Evolutionary conservation across 441 rosid genomes (phyloP), one percentile per base, ranked within the genome.

Genomic region (Arabidopsis lyrata): DNA sequence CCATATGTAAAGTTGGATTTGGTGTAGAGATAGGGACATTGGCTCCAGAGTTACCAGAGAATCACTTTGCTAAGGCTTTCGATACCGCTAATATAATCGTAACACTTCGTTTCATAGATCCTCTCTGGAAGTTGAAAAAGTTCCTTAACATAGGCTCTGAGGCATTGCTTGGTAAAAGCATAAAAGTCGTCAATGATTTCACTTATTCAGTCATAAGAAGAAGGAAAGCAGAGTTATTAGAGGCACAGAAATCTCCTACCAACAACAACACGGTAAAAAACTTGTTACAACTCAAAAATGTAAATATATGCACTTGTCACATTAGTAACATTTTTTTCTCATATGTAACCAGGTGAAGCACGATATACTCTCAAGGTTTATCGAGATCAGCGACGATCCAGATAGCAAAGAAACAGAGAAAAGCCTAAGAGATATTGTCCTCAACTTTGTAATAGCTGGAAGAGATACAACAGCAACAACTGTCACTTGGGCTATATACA

Each of bases 401-500:
- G 90, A 84, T 39, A 85, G 74, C 84, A 85, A 90, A 47, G 64
- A 80, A 64, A 88, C 88, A 2, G 98, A 95, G 68, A 95, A 87
- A 78, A 85, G 93, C 72, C 96, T 92, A 1, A 89, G 98, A 77
- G 98, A 95, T 78, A 82, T 92, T 22, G 91, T 95, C 55, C 90
- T 95, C 10, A 92, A 95, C 85, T 95, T 92, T 77, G 97, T 92
- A 31, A 90, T 92, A 1, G 98, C 97, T 29, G 97, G 99, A 14
- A 78, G 99, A 49, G 99, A 95, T 81, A 95, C 99, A 8, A 92
- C 99, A 20, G 97, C 97, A 18, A 86, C 97, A 68, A 95, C 99
- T 80, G 92, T 95, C 38, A 88, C 95, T 31, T 90, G 99, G 99
- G 96, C 92, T 3, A 77, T 89, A 52, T 90, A 89, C 86, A 86